A percentile compares a stretch with the other conserved stretches of the same genome.
These are phyloP conservation scores for Dryas octopetala DNA, from an alignment of 306 rosid genomes.

Conservation along the genomic window DNA sequence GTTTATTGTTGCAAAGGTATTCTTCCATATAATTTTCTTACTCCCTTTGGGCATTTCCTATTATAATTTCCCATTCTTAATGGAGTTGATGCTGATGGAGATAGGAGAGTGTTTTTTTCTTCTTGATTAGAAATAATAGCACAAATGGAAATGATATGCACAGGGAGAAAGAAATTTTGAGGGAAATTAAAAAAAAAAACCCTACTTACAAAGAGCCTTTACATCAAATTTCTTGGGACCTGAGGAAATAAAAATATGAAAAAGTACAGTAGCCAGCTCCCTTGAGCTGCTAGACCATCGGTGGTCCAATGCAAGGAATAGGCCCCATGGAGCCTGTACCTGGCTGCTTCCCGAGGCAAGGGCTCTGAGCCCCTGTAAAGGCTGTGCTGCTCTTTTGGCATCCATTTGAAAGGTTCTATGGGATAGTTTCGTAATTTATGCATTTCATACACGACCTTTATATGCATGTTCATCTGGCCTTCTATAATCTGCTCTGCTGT, in stretches of 20 bases:
- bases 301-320: too few relatives aligned
- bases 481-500: not conserved
- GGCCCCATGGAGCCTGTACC: too few relatives aligned
- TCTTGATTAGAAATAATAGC: not conserved
- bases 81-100: not conserved
- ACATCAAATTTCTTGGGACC: too few relatives aligned
- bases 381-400: not conserved
- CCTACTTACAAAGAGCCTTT: too few relatives aligned
- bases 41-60: conserved; percentile 19
- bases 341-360: too few relatives aligned
- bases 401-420: not conserved
- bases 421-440: not conserved
- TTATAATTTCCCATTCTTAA: not conserved
- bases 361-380: not conserved
- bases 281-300: too few relatives aligned
- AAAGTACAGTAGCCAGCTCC: too few relatives aligned
- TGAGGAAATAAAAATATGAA: too few relatives aligned
- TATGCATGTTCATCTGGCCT: not conserved
- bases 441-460: not conserved
- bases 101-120: not conserved
- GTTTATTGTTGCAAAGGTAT: conserved; percentile 75
- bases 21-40: conserved; percentile 8
- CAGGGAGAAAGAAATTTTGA: not conserved
- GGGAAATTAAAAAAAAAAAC: too few relatives aligned
- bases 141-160: too few relatives aligned